These are phyloP conservation scores for Nicotiana obtusifolia DNA, from an alignment of 257 asterid species.

Conservation along the genomic window DNA sequence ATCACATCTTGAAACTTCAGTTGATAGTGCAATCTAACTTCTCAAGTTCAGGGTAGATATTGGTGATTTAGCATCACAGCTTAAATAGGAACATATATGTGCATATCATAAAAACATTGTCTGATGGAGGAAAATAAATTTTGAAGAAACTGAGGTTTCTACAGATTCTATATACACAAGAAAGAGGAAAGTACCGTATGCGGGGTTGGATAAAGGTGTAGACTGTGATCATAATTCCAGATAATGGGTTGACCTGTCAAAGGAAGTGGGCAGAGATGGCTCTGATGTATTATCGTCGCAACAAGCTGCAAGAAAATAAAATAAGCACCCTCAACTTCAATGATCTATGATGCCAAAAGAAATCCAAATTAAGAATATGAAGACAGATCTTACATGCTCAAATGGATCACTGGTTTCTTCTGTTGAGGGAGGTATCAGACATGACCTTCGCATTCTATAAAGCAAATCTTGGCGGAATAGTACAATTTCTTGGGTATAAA, in stretches of 20 bases:
- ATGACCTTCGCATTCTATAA: slow-evolving; percentile 88
- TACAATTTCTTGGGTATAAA: slow-evolving; percentile 85
- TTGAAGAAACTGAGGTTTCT: neutral
- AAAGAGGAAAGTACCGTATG: slow-evolving; percentile 55
- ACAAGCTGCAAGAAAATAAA: slow-evolving; percentile 60
- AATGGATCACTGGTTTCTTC: slow-evolving; percentile 92
- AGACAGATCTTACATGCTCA: slow-evolving; percentile 66
- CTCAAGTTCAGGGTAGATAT: neutral
- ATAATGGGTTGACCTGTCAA: slow-evolving; percentile 79
- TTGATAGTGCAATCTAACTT: neutral
- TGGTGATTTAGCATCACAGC: neutral
- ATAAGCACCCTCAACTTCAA: slow-evolving; percentile 4
- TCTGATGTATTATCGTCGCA: slow-evolving; percentile 91
- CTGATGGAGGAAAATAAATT: neutral
- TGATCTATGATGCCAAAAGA: neutral
- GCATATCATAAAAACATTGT: neutral
- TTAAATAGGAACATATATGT: neutral
- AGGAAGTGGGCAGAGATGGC: slow-evolving; percentile 96
- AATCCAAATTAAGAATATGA: slow-evolving; percentile 13
- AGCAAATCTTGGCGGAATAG: slow-evolving; percentile 95
- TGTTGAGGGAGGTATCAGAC: slow-evolving; percentile 78
- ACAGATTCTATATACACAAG: neutral
- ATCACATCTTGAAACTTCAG: neutral
- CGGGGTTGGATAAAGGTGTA: slow-evolving; percentile 88
- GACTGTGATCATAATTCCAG: slow-evolving; percentile 93